Evolutionary conservation across 1,139 yeast species (phyloP), one percentile per base, ranked within the genome.

Genomic region (Protomyces gravidus): DNA sequence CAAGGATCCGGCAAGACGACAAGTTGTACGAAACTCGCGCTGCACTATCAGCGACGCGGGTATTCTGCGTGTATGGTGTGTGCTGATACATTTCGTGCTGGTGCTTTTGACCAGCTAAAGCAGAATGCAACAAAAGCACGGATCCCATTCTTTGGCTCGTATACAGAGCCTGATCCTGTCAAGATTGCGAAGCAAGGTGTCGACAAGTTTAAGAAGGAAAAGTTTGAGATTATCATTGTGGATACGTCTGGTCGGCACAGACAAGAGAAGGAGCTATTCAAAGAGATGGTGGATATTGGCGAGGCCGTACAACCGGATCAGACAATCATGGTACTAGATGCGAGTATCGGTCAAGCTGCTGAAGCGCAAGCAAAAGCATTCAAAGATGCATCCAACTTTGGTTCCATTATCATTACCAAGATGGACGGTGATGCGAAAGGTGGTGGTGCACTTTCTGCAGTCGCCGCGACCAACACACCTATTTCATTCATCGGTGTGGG

Each of bases 371-470:
- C 96, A 5, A 80, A 80, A 68, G 98, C 98, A 1, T 92, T 92
- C 76, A 92, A 92, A 72, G 97, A 89, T 60, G 82, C 92, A 46
- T 79, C 97, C 2, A 84, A 92, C 69, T 92, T 92, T 69, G 98
- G 98, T 69, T 90, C 97, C 26, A 92, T 92, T 65, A 86, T 92
- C 63, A 79, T 92, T 70, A 92, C 98, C 28, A 92, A 92, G 72
- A 85, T 92, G 95, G 98, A 92, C 72, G 98, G 98, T 51, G 97
- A 92, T 70, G 98, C 98, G 45, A 92, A 87, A 74, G 98, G 98
- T 71, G 98, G 98, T 75, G 98, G 98, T 78, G 98, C 98, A 26
- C 89, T 92, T 60, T 89, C 97, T 46, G 98, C 98, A 13, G 97
- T 92, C 59, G 98, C 98, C 0, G 95, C 97, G 1, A 90, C 98